Evolutionary conservation across 1,284 basidiomycete genomes (phyloP), one percentile per base, ranked within the genome.

Genomic region (Puccinia hordei): DNA sequence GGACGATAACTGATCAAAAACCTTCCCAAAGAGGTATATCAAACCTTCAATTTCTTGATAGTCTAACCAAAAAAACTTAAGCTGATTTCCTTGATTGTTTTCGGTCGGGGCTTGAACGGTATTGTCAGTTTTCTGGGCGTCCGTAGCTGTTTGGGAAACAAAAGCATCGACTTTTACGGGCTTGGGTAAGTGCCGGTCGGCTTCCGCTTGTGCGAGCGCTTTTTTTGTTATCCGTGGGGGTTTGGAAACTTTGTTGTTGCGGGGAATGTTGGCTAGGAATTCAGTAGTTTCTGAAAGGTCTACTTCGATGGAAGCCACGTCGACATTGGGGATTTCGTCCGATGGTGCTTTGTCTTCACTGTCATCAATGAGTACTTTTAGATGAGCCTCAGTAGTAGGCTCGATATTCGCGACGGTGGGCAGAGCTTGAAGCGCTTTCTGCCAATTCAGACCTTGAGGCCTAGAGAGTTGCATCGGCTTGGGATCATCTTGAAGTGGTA

Each of bases 1-100:
- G 30, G 86, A 87, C 1, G 90, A 89, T 6, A 87, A 86, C 85
- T 91, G 91, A 86, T 95, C 93, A 82, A 92, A 90, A 38, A 94
- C 89, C 86, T 97, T 98, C 22, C 95, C 95, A 49, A 93, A 89
- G 81, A 98, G 92, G 85, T 93, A 91, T 0, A 88, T 83, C 10
- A 94, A 90, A 30, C 92, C 90, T 22, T 92, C 90, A 69, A 90
- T 89, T 85, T 98, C 95, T 24, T 94, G 89, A 84, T 93, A 93
- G 84, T 98, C 95, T 35, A 96, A 87, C 95, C 95, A 98, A 87
- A 92, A 98, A 87, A 98, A 94, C 38, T 89, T 89, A n/a, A 97
- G 87, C 1, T 90, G 91, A 33, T 83, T 85, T 0, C 93, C 93
- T 83, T 97, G 93, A 3, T 89, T 86, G 84, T 95, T 92, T 8